phyloP scores from a whole-genome alignment of 768 basidiomycete species.

The Russula sp. region DNA sequence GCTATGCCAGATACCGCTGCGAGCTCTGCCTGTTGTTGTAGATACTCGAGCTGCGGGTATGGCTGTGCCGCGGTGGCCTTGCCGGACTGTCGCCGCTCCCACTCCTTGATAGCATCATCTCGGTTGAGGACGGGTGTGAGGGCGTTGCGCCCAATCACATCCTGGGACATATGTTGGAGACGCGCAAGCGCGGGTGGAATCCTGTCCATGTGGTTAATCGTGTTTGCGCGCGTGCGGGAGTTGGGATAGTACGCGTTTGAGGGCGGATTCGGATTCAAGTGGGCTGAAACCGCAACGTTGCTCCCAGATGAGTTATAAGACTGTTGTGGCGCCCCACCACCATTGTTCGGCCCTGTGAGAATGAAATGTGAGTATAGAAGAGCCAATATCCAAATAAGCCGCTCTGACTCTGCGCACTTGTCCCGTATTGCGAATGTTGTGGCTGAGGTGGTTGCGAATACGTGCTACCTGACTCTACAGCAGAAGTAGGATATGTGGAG shows the following conservation, averaged over 20 bases:
- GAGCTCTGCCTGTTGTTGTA: slow-evolving; percentile 90
- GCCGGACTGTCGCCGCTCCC: slow-evolving; percentile 84
- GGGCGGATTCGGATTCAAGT: slow-evolving; percentile 44
- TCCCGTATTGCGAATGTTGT: slow-evolving; percentile 23
- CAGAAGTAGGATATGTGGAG: slow-evolving; percentile 28
- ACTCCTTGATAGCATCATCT: slow-evolving; percentile 92
- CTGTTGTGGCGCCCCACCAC: slow-evolving; percentile 24
- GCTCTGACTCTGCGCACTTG: slow-evolving; percentile 26
- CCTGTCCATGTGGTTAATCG: slow-evolving; percentile 84
- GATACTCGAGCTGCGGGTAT: slow-evolving; percentile 83
- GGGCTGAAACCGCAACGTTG: slow-evolving; percentile 17
- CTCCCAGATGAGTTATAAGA: slow-evolving; percentile 7
- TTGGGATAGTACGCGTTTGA: slow-evolving; percentile 64
- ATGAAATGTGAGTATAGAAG: slow-evolving; percentile 46
- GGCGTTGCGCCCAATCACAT: slow-evolving; percentile 72
- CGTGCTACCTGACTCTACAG: slow-evolving; percentile 24
- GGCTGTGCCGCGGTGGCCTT: slow-evolving; percentile 64
- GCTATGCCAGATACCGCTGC: slow-evolving; percentile 55
- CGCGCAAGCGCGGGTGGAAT: slow-evolving; percentile 93
- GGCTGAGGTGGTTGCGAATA: slow-evolving; percentile 17
- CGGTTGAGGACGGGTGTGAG: slow-evolving; percentile 91
- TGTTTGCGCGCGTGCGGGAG: slow-evolving; percentile 77
- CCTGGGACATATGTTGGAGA: slow-evolving; percentile 83
- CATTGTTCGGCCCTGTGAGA: slow-evolving; percentile 28
- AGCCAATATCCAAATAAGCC: slow-evolving; percentile 35